Conservation (phyloP, 2,329 filamentous ascomycete species). For the Fusarium humuli region DNA sequence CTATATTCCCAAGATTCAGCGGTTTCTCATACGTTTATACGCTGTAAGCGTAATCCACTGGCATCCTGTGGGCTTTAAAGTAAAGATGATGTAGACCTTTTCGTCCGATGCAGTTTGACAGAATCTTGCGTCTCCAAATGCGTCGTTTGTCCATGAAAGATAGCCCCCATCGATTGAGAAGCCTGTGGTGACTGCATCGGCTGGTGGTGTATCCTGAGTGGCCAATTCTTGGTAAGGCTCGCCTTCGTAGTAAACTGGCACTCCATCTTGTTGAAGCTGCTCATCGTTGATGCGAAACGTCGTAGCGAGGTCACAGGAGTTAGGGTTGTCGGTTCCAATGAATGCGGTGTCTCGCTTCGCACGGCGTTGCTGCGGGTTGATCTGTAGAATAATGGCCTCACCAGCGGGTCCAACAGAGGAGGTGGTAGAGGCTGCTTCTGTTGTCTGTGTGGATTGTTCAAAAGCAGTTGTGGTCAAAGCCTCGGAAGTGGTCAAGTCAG, state of each 20-base stretch:
- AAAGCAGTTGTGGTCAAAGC: not conserved
- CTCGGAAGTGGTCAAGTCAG: not conserved
- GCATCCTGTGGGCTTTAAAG: not conserved
- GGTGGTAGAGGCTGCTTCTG: not conserved
- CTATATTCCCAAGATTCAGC: accelerated
- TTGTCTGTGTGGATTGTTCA: not conserved
- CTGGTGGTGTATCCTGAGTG: not conserved
- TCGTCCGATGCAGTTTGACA: constrained; percentile 1
- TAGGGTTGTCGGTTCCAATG: not conserved
- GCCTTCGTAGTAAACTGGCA: not conserved
- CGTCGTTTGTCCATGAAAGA: not conserved
- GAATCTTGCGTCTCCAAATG: constrained; percentile 5
- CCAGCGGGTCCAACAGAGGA: not conserved
- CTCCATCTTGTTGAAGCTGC: not conserved
- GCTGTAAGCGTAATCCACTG: not conserved
- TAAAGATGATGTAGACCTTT: constrained; percentile 6
- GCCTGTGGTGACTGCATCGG: not conserved
- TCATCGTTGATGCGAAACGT: not conserved
- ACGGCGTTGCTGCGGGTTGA: not conserved
- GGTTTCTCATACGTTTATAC: not conserved
- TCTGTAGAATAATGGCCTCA: not conserved
- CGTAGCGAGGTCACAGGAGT: not conserved
- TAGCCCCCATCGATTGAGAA: not conserved
- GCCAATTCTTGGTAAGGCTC: not conserved
- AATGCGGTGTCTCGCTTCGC: not conserved